These are phyloP conservation scores for Blastocystis sp. DNA, from an alignment of 352 stramenopile genomes.

Conservation along the genomic window DNA sequence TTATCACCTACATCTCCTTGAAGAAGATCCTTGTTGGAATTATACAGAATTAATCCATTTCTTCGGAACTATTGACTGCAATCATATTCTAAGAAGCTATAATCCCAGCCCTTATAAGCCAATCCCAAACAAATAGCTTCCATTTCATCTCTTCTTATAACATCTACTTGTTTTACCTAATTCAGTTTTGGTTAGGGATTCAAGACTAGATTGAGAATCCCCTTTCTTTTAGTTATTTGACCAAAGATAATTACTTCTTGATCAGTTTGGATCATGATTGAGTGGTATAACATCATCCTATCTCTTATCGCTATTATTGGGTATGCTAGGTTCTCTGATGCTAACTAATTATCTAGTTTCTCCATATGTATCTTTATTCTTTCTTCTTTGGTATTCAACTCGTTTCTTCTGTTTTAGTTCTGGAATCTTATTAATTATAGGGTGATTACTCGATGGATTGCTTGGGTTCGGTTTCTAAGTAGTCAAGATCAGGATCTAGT, in stretches of 20 bases:
- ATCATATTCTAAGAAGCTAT: too few relatives aligned
- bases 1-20: too few relatives aligned
- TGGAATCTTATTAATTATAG: neutral
- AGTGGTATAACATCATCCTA: neutral
- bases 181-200: too few relatives aligned
- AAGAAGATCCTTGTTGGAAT: too few relatives aligned
- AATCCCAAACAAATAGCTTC: too few relatives aligned
- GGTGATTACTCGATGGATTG: neutral
- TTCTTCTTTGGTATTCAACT: neutral
- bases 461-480: neutral
- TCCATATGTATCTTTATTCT: conserved; percentile 20
- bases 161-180: too few relatives aligned
- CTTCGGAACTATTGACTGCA: too few relatives aligned
- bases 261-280: neutral
- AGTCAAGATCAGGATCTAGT: neutral
- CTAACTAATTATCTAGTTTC: neutral
- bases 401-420: neutral
- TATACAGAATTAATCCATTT: too few relatives aligned
- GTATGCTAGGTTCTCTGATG: neutral
- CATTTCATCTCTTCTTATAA: too few relatives aligned
- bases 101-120: too few relatives aligned
- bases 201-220: too few relatives aligned
- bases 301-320: neutral
- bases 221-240: neutral
- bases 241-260: neutral